A percentile compares a stretch with the other conserved stretches of the same genome.
These are phyloP conservation scores for Quillaja saponaria DNA, from an alignment of 306 rosid genomes.

Conservation along the genomic window DNA sequence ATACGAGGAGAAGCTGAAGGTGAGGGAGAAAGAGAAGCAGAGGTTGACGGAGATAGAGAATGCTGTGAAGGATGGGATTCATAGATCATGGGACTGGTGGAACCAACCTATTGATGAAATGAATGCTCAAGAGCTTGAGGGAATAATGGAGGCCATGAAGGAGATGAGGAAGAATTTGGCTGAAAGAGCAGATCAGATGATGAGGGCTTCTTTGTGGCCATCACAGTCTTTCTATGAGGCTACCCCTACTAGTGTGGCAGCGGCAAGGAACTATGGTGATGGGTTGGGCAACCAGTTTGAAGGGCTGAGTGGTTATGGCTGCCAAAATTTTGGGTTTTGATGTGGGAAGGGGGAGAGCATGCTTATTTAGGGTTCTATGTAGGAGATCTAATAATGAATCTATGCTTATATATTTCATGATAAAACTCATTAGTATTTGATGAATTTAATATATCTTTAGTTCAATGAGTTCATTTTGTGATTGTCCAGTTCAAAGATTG, in stretches of 20 bases:
- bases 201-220: not conserved
- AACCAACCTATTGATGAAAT: slow-evolving; percentile 38
- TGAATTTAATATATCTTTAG: no score
- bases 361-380: no score
- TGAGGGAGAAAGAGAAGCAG: slow-evolving; percentile 39
- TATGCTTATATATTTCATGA: no score
- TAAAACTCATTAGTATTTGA: no score
- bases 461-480: no score
- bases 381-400: no score
- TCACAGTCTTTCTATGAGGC: not conserved
- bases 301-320: not conserved
- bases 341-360: not conserved
- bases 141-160: slow-evolving; percentile 25
- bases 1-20: slow-evolving; percentile 32
- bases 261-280: not conserved
- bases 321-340: not conserved
- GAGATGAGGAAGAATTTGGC: slow-evolving; percentile 41
- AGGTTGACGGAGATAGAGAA: slow-evolving; percentile 9
- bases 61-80: slow-evolving; percentile 5
- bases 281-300: not conserved
- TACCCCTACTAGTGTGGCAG: not conserved
- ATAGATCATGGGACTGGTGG: slow-evolving; percentile 40
- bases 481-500: no score
- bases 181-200: slow-evolving; percentile 18
- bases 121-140: slow-evolving; percentile 34